Evolutionary conservation across 2,329 filamentous ascomycete species (phyloP).

Genomic region (Onygena corvina): DNA sequence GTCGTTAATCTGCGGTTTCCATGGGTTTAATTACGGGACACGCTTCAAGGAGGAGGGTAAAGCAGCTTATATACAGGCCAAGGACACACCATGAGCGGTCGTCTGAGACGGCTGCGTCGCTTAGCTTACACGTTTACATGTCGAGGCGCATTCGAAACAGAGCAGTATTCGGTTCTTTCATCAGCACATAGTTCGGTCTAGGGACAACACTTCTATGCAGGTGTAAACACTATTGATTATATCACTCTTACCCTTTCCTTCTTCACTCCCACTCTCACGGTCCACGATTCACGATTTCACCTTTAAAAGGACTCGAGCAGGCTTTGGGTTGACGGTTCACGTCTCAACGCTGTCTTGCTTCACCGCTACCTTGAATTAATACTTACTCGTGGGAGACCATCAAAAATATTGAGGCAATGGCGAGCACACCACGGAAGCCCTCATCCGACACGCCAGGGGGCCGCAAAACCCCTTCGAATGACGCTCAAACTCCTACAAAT

Average conservation of each 20-base stretch:
- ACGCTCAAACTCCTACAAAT: slow-evolving; percentile 12
- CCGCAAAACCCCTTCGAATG: slow-evolving; percentile 6
- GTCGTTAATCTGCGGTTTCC: not conserved
- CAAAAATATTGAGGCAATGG: no score
- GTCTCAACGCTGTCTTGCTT: not conserved
- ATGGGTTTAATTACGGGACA: slow-evolving; percentile 4
- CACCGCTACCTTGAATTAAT: not conserved
- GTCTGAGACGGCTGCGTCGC: slow-evolving; percentile 1
- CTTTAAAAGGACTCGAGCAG: not conserved
- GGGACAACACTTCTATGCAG: not conserved
- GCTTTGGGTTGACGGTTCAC: not conserved
- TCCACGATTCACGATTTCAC: not conserved
- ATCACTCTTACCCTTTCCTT: not conserved
- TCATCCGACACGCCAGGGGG: slow-evolving; percentile 8
- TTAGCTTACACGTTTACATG: not conserved
- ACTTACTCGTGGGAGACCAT: no score
- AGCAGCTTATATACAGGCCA: not conserved
- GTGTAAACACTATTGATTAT: not conserved
- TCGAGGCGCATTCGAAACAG: not conserved
- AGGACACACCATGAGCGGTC: not conserved
- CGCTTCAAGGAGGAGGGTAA: not conserved
- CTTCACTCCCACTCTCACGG: not conserved
- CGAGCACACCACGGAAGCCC: slow-evolving; percentile 11
- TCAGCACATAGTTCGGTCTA: not conserved
- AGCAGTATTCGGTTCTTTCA: not conserved